Base-by-base conservation (phyloP, 352 stramenopile genomes). In the Phytophthora hybrid region DNA sequence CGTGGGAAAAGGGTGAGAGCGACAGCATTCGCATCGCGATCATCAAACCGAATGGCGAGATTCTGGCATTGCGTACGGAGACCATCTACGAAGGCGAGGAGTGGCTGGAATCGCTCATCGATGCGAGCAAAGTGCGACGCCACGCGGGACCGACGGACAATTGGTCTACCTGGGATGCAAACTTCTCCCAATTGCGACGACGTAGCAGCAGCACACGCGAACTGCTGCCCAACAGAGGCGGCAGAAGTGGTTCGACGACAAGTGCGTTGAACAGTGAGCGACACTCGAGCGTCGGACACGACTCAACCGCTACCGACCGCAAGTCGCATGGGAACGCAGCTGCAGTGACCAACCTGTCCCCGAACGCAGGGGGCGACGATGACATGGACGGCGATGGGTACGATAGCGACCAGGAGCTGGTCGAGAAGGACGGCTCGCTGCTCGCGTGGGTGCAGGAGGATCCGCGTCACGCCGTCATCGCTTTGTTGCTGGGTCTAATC, bases 51-150 rank as follows among this genome's bases (percentile, higher is more conserved):
- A 92, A 86, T 31, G 88, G 88, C 2, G 84, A 94, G 63, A 83
- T 92, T 21, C 44, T 94, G 14, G 87, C 88, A 5, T 47, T 95
- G 26, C 80, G 86, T 23, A 93, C 87, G 0, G 88, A 95, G 54
- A 93, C 82, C 59, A 91, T 94, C 49, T 93, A 93, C 58, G 88
- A 95, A 77, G 88, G 88, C 18, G 86, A 87, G 37, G 88, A 95
- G 62, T 95, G 88, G 88, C 72, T 95, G 4, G 88, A 95, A 57
- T 91, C 85, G 2, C 76, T 94, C 10, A 89, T 79, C 1, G 85
- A 94, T 60, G 88, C 88, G 4, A 93, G 84, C 55, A 80, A 88
- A 10, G 84, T 92, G 31, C 71, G 70, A 9, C 76, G 72, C 32
- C 63, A 79, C 11, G 63, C 59, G 8, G 59, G 56, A 4, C 23